These are phyloP conservation scores for Plenodomus biglobosus DNA, from an alignment of 2,329 filamentous ascomycete species.

Conservation along the genomic window DNA sequence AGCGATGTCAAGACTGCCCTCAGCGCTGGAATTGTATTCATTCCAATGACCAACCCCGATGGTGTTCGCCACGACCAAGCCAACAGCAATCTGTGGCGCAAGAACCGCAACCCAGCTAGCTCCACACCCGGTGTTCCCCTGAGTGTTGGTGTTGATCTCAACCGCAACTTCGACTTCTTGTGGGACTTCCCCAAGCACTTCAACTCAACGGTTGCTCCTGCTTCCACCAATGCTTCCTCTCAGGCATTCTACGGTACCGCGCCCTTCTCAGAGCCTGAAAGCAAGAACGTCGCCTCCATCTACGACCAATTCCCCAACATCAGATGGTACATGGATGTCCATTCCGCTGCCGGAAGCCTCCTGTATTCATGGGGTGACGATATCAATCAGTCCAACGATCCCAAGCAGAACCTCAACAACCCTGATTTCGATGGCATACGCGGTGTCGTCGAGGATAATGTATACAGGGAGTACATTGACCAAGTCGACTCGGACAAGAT, in stretches of 20 bases:
- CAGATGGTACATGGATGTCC: slow-evolving; percentile 61
- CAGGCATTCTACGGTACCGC: slow-evolving; percentile 56
- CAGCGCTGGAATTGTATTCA: slow-evolving; percentile 57
- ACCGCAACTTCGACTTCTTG: slow-evolving; percentile 54
- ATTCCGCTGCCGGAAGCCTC: slow-evolving; percentile 57
- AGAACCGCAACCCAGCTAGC: slow-evolving; percentile 46
- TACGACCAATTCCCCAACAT: slow-evolving; percentile 54
- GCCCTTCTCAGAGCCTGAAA: slow-evolving; percentile 60
- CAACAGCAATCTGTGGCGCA: slow-evolving; percentile 37
- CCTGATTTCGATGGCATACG: slow-evolving; percentile 54
- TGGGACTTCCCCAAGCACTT: slow-evolving; percentile 58
- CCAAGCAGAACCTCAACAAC: slow-evolving; percentile 57
- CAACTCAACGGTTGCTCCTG: slow-evolving; percentile 40
- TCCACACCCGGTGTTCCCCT: slow-evolving; percentile 12
- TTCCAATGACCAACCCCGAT: slow-evolving; percentile 37
- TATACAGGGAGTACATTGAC: slow-evolving; percentile 48
- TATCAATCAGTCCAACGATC: slow-evolving; percentile 51
- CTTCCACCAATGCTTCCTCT: slow-evolving; percentile 48
- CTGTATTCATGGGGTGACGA: slow-evolving; percentile 63
- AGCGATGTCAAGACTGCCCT: slow-evolving; percentile 56
- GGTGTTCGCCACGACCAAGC: slow-evolving; percentile 36
- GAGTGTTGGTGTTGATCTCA: slow-evolving; percentile 35
- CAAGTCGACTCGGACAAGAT: slow-evolving; percentile 40
- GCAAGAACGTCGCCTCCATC: slow-evolving; percentile 56
- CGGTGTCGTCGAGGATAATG: slow-evolving; percentile 55